Conservation (phyloP, 2,329 filamentous ascomycete species). For the Coniochaeta sp. region DNA sequence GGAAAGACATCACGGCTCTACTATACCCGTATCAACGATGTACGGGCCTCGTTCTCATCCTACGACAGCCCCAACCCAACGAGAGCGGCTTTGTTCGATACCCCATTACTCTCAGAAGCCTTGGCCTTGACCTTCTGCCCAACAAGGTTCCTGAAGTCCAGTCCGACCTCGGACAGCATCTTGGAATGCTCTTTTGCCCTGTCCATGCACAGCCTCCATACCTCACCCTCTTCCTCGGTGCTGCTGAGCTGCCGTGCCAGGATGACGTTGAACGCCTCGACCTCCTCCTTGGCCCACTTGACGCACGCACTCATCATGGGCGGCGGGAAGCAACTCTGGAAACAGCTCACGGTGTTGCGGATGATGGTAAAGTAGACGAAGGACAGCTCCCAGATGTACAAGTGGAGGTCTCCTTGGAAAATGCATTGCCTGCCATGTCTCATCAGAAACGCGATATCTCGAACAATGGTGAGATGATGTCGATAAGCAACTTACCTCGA, state of each 20-base stretch:
- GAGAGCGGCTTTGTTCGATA: constrained; percentile 12
- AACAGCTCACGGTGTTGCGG: constrained; percentile 84
- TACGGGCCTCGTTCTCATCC: not conserved
- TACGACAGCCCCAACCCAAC: constrained; percentile 30
- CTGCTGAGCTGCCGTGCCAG: constrained; percentile 80
- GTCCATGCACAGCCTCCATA: constrained; percentile 78
- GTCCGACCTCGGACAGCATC: constrained; percentile 74
- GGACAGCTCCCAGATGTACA: constrained; percentile 91
- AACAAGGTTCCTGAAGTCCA: constrained; percentile 83
- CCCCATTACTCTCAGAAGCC: not conserved
- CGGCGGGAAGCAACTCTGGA: constrained; percentile 78
- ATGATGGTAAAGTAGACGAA: constrained; percentile 95
- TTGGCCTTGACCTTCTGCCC: constrained; percentile 43
- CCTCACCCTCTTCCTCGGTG: constrained; percentile 64
- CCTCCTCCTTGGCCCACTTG: constrained; percentile 94
- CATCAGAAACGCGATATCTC: constrained; percentile 8
- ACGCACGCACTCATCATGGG: constrained; percentile 90
- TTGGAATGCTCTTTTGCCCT: constrained; percentile 72
- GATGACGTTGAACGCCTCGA: constrained; percentile 83
- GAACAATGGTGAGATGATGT: too few species aligned
- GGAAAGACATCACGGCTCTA: not conserved
- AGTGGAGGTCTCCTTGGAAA: constrained; percentile 86
- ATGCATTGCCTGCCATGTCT: constrained; percentile 66
- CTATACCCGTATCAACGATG: not conserved
- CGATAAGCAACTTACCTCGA: constrained; percentile 51